phyloP scores from a whole-genome alignment of 1,284 basidiomycete genomes.

The Pseudozyma sp. region DNA sequence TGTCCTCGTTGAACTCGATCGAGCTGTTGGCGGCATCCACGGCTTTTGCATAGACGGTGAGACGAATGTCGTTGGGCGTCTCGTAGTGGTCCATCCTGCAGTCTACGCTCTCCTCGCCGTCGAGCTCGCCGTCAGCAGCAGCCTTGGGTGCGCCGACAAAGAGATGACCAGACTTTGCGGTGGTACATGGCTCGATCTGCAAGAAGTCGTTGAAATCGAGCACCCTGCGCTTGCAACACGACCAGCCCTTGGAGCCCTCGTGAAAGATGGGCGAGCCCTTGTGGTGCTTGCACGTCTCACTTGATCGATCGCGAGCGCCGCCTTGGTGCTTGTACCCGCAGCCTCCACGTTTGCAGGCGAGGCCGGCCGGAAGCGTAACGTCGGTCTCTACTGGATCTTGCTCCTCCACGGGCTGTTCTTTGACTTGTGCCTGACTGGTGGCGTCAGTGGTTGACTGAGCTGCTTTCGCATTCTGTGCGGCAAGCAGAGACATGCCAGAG shows the following conservation, averaged over 20 bases:
- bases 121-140: slow-evolving; percentile 11
- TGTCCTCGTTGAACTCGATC: slow-evolving; percentile 53
- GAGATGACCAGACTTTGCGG: slow-evolving; percentile 59
- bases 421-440: slow-evolving; percentile 7
- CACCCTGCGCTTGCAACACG: slow-evolving; percentile 66
- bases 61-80: slow-evolving; percentile 62
- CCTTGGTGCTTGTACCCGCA: slow-evolving; percentile 46
- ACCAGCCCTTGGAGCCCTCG: slow-evolving; percentile 67
- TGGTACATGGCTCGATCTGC: slow-evolving; percentile 63
- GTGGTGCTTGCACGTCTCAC: slow-evolving; percentile 62
- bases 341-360: slow-evolving; percentile 54
- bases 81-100: slow-evolving; percentile 68
- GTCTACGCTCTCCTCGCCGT: slow-evolving; percentile 45
- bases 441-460: slow-evolving; percentile 13
- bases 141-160: slow-evolving; percentile 49
- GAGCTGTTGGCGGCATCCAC: slow-evolving; percentile 52
- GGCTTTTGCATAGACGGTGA: slow-evolving; percentile 65
- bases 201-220: slow-evolving; percentile 67
- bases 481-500: slow-evolving; percentile 38
- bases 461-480: slow-evolving; percentile 38
- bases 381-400: slow-evolving; percentile 28
- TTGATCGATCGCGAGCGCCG: slow-evolving; percentile 31
- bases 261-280: slow-evolving; percentile 66
- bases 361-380: slow-evolving; percentile 31
- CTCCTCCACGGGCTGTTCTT: slow-evolving; percentile 35